A percentile compares a stretch with the other conserved stretches of the same genome.
These are phyloP conservation scores for Jacaranda mimosifolia DNA, from an alignment of 257 asterid genomes.

Conservation along the genomic window DNA sequence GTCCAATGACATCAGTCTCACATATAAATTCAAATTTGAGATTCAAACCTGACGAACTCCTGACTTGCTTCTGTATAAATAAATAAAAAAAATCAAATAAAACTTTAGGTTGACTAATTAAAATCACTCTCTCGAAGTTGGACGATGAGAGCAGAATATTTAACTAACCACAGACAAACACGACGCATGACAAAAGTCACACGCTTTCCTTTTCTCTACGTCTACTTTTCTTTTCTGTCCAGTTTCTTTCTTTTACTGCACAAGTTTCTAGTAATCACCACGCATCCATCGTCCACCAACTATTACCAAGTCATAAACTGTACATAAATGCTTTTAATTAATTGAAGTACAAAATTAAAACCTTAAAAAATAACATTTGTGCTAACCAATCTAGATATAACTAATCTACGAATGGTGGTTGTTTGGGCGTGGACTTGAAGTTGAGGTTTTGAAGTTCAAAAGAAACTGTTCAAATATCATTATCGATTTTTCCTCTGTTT, in stretches of 20 bases:
- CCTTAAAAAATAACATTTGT: background rate
- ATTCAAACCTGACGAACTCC: no score
- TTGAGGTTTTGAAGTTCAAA: constrained; percentile 31
- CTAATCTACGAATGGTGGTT: background rate
- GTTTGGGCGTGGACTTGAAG: constrained; percentile 45
- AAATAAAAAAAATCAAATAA: no score
- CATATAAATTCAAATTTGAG: no score
- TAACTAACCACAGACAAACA: background rate
- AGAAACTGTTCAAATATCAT: background rate
- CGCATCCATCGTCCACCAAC: background rate
- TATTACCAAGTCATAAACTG: background rate
- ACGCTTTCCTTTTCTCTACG: constrained; percentile 37
- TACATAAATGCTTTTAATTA: background rate
- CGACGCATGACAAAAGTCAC: constrained; percentile 19
- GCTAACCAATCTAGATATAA: constrained; percentile 16
- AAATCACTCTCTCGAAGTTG: background rate
- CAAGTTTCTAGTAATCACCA: constrained; percentile 2
- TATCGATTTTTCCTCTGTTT: background rate
- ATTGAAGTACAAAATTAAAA: background rate
- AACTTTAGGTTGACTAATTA: background rate
- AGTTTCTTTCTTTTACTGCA: constrained; percentile 5
- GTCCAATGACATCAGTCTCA: no score
- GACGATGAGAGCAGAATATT: background rate
- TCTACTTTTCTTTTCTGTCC: constrained; percentile 19
- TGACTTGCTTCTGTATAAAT: no score